These are phyloP conservation scores for Aspergillus egyptiacus DNA, from an alignment of 495 filamentous ascomycete species.

Conservation along the genomic window DNA sequence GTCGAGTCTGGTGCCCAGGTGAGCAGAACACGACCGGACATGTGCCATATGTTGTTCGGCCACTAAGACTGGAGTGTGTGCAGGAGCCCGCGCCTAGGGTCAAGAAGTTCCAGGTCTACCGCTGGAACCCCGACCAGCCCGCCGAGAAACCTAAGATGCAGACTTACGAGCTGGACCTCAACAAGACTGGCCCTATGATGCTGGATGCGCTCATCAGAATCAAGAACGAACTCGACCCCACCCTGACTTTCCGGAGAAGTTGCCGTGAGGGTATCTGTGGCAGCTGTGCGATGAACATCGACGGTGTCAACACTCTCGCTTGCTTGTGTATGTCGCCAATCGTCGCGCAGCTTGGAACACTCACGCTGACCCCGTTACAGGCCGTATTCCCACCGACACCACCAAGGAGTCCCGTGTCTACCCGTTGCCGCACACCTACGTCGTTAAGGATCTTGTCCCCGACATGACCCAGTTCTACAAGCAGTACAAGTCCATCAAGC, in stretches of 20 bases:
- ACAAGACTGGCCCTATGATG: constrained; percentile 98
- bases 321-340: constrained; percentile 93
- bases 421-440: constrained; percentile 95
- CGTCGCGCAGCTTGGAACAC: too few relatives aligned
- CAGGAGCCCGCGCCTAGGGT: constrained; percentile 58
- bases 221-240: constrained; percentile 98
- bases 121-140: constrained; percentile 93
- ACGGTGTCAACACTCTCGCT: constrained; percentile 92
- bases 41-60: constrained; percentile 28
- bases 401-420: constrained; percentile 86
- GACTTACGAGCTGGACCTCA: constrained; percentile 85
- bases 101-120: constrained; percentile 98
- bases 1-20: constrained; percentile 40
- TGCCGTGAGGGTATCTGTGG: constrained; percentile 98
- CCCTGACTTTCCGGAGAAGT: constrained; percentile 88
- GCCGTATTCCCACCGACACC: constrained; percentile 86
- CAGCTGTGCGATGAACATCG: constrained; percentile 99
- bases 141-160: constrained; percentile 92
- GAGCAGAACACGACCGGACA: constrained; percentile 29
- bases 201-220: constrained; percentile 93
- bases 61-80: constrained; percentile 46
- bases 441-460: constrained; percentile 97
- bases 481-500: constrained; percentile 99
- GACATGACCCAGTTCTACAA: constrained; percentile 99
- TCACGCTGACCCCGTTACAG: too few relatives aligned